Percentiles rank a stretch among this genome's conserved stretches.
Evolutionary conservation across 768 basidiomycete species (phyloP).

Genomic region (Suillus bovinus): DNA sequence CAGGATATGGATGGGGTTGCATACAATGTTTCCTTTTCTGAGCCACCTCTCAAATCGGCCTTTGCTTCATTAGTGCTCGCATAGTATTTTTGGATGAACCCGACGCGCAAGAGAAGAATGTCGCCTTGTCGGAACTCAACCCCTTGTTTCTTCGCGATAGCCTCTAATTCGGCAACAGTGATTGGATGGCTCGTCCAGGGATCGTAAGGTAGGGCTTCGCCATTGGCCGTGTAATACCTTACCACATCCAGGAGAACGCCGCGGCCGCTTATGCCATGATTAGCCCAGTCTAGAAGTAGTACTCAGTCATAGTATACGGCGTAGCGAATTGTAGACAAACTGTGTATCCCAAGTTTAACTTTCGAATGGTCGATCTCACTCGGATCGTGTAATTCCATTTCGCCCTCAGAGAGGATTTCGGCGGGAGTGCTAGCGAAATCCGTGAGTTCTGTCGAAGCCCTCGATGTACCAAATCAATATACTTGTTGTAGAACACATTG

Average conservation of each 20-base stretch:
- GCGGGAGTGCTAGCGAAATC: constrained; percentile 40
- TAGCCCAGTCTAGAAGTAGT: constrained; percentile 57
- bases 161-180: constrained; percentile 54
- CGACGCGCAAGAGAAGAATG: constrained; percentile 59
- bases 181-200: constrained; percentile 61
- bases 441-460: background rate
- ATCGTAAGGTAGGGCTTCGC: constrained; percentile 53
- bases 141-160: constrained; percentile 58
- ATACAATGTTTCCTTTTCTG: constrained; percentile 50
- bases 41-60: constrained; percentile 39
- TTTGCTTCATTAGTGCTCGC: constrained; percentile 42
- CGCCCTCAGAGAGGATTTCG: constrained; percentile 43
- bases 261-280: constrained; percentile 68
- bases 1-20: constrained; percentile 20
- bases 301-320: background rate
- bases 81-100: constrained; percentile 62
- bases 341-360: constrained; percentile 65
- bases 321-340: constrained; percentile 38
- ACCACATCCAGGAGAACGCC: constrained; percentile 70
- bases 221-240: constrained; percentile 44
- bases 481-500: constrained; percentile 66
- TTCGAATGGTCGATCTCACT: constrained; percentile 45
- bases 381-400: constrained; percentile 50
- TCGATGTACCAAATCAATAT: constrained; percentile 8
- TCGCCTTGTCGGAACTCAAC: constrained; percentile 60